A percentile compares a stretch with the other conserved stretches of the same genome.
These are phyloP conservation scores for thale cress (Arabidopsis thaliana) DNA, from an alignment of 345 rosid species.

Conservation along the genomic window DNA sequence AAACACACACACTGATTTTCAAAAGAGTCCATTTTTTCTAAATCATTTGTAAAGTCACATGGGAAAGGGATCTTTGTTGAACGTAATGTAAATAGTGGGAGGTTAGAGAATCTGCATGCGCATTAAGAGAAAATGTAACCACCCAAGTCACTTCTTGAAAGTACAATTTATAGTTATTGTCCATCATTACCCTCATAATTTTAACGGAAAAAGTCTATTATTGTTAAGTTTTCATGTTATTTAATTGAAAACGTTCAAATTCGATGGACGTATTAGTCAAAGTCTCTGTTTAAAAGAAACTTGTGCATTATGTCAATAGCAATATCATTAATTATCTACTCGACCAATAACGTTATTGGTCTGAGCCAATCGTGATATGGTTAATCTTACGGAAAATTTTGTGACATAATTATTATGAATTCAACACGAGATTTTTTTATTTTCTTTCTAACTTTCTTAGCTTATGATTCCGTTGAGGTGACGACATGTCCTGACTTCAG, in stretches of 20 bases:
- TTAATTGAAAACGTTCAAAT: constrained; percentile 29
- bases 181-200: constrained; percentile 24
- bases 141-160: constrained; percentile 33
- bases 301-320: constrained; percentile 27
- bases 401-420: constrained; percentile 27
- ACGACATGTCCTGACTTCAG: constrained; percentile 19
- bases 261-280: constrained; percentile 34
- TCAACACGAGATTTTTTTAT: constrained; percentile 4
- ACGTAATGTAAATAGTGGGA: constrained; percentile 44
- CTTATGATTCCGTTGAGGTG: constrained; percentile 3
- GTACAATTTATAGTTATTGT: constrained; percentile 31
- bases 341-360: constrained; percentile 2
- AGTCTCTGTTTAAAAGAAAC: constrained; percentile 31
- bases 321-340: constrained; percentile 15
- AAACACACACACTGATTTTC: neutral
- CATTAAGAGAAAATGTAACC: constrained; percentile 12
- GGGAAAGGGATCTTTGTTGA: constrained; percentile 44
- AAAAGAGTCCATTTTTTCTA: neutral
- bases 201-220: constrained; percentile 4
- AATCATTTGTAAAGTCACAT: constrained; percentile 25
- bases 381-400: neutral
- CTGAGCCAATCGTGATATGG: constrained; percentile 3
- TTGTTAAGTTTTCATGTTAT: neutral
- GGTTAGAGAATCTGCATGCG: constrained; percentile 49
- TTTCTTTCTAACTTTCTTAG: neutral